phyloP scores from a whole-genome alignment of 352 stramenopile genomes.

The Phytophthora sojae region DNA sequence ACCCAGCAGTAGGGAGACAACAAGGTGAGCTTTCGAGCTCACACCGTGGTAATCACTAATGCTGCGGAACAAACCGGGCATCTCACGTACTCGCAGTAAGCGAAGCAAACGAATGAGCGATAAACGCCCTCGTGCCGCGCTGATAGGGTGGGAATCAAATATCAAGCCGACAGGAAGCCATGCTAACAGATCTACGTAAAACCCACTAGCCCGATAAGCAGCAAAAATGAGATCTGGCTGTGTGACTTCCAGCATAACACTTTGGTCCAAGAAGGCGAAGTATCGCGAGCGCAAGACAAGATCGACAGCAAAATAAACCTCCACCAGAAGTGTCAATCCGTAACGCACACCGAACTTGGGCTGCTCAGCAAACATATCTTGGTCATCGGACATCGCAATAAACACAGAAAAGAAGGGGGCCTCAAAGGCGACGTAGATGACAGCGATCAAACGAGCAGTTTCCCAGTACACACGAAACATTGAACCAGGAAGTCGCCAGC shows the following conservation, averaged over 20 bases:
- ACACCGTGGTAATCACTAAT: constrained; percentile 65
- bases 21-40: constrained; percentile 66
- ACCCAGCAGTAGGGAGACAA: constrained; percentile 56
- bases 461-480: constrained; percentile 70
- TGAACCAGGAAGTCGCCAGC: constrained; percentile 61
- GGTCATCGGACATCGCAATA: constrained; percentile 65
- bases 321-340: constrained; percentile 45
- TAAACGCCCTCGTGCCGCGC: constrained; percentile 31
- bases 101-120: constrained; percentile 61
- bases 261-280: constrained; percentile 69
- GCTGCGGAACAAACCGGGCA: constrained; percentile 51
- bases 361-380: constrained; percentile 52
- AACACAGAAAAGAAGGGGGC: constrained; percentile 80
- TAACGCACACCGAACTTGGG: constrained; percentile 47
- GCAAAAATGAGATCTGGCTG: constrained; percentile 67
- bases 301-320: constrained; percentile 67
- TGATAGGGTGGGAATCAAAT: constrained; percentile 48
- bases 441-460: constrained; percentile 49
- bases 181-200: constrained; percentile 61
- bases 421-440: constrained; percentile 69
- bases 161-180: constrained; percentile 58
- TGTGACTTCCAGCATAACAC: constrained; percentile 67
- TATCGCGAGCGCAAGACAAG: constrained; percentile 56
- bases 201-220: constrained; percentile 60
- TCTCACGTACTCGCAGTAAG: constrained; percentile 56